A percentile compares a stretch with the other conserved stretches of the same genome.
phyloP scores from a whole-genome alignment of 192 early-diverging fungal species.

The Gryganskiella cystojenkinii region DNA sequence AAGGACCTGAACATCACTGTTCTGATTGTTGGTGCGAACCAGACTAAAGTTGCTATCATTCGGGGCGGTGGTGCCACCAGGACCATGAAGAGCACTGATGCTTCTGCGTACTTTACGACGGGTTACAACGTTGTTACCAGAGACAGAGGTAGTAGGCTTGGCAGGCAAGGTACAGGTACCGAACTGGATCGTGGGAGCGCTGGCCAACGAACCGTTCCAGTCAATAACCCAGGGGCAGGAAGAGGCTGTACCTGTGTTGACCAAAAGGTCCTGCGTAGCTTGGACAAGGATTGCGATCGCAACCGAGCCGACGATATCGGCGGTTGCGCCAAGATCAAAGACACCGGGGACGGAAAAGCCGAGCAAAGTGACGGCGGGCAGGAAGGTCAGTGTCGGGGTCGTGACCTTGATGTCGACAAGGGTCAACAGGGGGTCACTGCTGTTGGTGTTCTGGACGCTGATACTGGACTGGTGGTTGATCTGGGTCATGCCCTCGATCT shows the following conservation, averaged over 20 bases:
- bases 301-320: conserved; percentile 11
- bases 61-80: background rate
- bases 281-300: conserved; percentile 24
- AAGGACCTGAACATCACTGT: background rate
- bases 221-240: conserved; percentile 42
- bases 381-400: conserved; percentile 15
- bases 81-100: background rate
- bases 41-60: background rate
- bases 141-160: conserved; percentile 16
- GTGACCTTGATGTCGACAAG: conserved; percentile 31
- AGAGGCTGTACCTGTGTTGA: conserved; percentile 33
- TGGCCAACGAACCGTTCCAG: conserved; percentile 31
- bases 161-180: conserved; percentile 35
- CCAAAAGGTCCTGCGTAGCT: conserved; percentile 38
- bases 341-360: conserved; percentile 41
- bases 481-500: conserved; percentile 36
- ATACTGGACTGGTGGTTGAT: conserved; percentile 28
- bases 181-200: conserved; percentile 30
- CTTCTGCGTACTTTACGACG: no score
- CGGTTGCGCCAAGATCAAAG: conserved; percentile 38
- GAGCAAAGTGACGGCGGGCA: conserved; percentile 23
- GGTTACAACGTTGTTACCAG: background rate
- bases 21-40: background rate
- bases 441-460: conserved; percentile 14
- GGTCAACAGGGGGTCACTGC: conserved; percentile 18